phyloP scores from a whole-genome alignment of 208 protist species.

The Leishmania major region DNA sequence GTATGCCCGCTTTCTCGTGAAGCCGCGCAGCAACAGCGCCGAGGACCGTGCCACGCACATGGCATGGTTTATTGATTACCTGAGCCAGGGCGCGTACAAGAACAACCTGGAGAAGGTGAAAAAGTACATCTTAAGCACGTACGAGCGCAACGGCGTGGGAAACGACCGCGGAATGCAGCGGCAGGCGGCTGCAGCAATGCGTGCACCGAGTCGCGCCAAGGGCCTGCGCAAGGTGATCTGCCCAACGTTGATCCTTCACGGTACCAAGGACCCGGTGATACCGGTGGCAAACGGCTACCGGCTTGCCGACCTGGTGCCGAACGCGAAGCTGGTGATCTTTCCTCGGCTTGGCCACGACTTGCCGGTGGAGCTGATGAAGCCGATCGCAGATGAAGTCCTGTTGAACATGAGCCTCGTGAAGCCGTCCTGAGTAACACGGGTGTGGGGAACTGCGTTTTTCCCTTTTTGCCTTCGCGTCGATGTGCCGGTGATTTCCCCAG shows the following conservation, averaged over 20 bases:
- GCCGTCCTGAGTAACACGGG: neutral
- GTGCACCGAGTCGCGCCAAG: constrained; percentile 41
- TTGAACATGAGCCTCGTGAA: constrained; percentile 41
- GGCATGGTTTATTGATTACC: constrained; percentile 42
- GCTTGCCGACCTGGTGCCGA: constrained; percentile 48
- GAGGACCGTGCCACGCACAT: constrained; percentile 55
- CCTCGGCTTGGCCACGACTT: constrained; percentile 67
- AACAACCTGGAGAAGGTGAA: constrained; percentile 19
- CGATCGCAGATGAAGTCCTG: constrained; percentile 55
- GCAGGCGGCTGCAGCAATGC: constrained; percentile 66
- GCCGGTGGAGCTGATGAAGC: constrained; percentile 33
- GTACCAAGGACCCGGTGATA: constrained; percentile 61
- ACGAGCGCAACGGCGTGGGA: constrained; percentile 36
- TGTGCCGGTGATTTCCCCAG: neutral
- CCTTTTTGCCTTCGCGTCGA: neutral
- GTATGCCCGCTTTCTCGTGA: constrained; percentile 38
- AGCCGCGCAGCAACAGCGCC: constrained; percentile 43
- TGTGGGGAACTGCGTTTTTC: neutral
- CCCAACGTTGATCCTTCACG: constrained; percentile 72
- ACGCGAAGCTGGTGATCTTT: constrained; percentile 73
- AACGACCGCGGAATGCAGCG: constrained; percentile 39
- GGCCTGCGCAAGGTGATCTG: constrained; percentile 44
- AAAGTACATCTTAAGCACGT: constrained; percentile 31
- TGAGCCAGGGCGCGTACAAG: constrained; percentile 45
- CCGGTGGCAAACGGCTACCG: constrained; percentile 63